Conservation (phyloP, 2,329 filamentous ascomycete species). For the Verticillium longisporum region DNA sequence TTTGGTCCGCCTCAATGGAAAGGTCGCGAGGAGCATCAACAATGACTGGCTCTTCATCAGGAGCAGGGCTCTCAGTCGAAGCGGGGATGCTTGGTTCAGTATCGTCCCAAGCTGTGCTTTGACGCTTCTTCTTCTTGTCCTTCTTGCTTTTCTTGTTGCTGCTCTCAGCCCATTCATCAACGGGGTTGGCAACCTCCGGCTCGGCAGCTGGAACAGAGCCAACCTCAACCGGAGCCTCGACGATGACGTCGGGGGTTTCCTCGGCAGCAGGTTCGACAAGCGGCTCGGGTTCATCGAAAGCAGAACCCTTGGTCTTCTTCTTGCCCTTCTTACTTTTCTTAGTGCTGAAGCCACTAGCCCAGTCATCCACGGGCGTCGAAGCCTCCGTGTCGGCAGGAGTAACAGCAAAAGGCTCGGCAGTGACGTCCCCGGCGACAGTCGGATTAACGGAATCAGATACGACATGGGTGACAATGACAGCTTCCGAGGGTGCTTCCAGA, state of each 20-base stretch:
- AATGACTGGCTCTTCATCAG: background rate
- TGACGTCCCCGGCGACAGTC: background rate
- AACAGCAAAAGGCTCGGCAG: background rate
- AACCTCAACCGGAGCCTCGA: too few relatives aligned
- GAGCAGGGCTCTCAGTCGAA: background rate
- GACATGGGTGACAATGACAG: background rate
- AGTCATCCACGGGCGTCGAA: background rate
- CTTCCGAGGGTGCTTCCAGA: background rate
- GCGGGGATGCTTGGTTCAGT: background rate
- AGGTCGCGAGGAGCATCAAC: background rate
- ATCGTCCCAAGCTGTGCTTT: background rate
- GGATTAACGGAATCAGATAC: background rate
- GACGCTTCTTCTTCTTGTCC: background rate
- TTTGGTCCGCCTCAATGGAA: background rate
- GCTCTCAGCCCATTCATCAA: background rate
- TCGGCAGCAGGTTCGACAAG: background rate
- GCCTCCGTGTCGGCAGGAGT: background rate
- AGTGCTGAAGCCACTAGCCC: slow-evolving; percentile 2
- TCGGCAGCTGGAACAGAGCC: too few relatives aligned
- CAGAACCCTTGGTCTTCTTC: background rate
- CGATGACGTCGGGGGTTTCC: background rate
- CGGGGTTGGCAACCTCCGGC: background rate
- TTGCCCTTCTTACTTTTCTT: slow-evolving; percentile 11
- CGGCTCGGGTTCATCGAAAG: too few relatives aligned
- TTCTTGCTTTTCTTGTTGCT: background rate